Percentiles rank a stretch among this genome's conserved stretches.
Evolutionary conservation across 2,329 filamentous ascomycete species (phyloP).

Genomic region (Pseudocercospora macadamiae): DNA sequence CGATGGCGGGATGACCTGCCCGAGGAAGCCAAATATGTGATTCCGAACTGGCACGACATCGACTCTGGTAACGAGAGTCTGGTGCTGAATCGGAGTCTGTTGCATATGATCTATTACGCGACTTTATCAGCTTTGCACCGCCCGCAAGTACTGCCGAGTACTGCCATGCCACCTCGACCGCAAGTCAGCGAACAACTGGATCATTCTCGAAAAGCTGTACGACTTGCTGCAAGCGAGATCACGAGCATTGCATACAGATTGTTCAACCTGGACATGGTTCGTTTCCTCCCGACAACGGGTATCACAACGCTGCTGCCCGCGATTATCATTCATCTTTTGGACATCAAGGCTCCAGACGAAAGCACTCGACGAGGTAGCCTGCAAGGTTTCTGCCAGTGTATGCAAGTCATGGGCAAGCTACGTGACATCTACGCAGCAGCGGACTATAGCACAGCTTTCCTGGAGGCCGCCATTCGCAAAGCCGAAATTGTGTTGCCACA

Average conservation of each 20-base stretch:
- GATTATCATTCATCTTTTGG: slow-evolving; percentile 89
- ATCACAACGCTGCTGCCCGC: slow-evolving; percentile 89
- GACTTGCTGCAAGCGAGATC: slow-evolving; percentile 81
- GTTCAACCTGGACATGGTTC: slow-evolving; percentile 71
- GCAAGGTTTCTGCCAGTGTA: slow-evolving; percentile 85
- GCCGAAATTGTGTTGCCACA: slow-evolving; percentile 72
- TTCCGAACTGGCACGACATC: slow-evolving; percentile 58
- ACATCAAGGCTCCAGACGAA: slow-evolving; percentile 81
- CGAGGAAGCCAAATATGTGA: slow-evolving; percentile 68
- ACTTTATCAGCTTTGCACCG: slow-evolving; percentile 89
- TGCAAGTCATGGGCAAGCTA: slow-evolving; percentile 85
- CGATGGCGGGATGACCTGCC: slow-evolving; percentile 77
- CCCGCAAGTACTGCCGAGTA: slow-evolving; percentile 82
- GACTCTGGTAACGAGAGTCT: slow-evolving; percentile 63
- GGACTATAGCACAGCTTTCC: slow-evolving; percentile 93
- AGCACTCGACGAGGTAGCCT: slow-evolving; percentile 73
- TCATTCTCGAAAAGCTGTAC: slow-evolving; percentile 78
- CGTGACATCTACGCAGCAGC: slow-evolving; percentile 89
- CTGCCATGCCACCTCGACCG: slow-evolving; percentile 42
- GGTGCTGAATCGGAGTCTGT: slow-evolving; percentile 73
- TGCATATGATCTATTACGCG: slow-evolving; percentile 93
- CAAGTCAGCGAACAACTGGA: slow-evolving; percentile 74
- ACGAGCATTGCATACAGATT: slow-evolving; percentile 81
- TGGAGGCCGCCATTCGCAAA: slow-evolving; percentile 89
- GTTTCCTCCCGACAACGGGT: slow-evolving; percentile 82